Conservation (phyloP, 2,329 filamentous ascomycete species). For the Akanthomyces dipterigenus region DNA sequence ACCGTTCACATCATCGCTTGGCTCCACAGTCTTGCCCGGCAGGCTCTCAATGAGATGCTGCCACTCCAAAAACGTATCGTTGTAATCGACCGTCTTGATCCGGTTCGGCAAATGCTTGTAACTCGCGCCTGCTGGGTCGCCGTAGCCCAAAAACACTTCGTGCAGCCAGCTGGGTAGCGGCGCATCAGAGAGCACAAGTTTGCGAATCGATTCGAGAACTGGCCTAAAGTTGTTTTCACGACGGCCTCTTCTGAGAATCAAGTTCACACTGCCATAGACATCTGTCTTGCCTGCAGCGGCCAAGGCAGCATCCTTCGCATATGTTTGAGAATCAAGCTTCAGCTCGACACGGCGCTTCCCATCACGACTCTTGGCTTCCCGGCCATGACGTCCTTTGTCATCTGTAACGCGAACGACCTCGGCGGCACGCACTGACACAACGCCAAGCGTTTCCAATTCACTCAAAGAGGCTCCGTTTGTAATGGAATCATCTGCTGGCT, state of each 20-base stretch:
- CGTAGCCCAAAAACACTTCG: slow-evolving; percentile 96
- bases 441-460: slow-evolving; percentile 55
- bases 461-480: slow-evolving; percentile 44
- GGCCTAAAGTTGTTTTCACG: slow-evolving; percentile 97
- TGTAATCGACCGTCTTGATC: slow-evolving; percentile 74
- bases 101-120: slow-evolving; percentile 78
- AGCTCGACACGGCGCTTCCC: slow-evolving; percentile 68
- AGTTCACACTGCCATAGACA: slow-evolving; percentile 77
- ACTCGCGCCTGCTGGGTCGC: slow-evolving; percentile 79
- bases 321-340: slow-evolving; percentile 72
- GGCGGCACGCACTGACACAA: slow-evolving; percentile 70
- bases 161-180: slow-evolving; percentile 87
- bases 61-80: slow-evolving; percentile 95
- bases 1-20: slow-evolving; percentile 60
- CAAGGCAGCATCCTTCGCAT: slow-evolving; percentile 66
- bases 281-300: slow-evolving; percentile 62
- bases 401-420: slow-evolving; percentile 82
- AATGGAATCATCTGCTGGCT: slow-evolving; percentile 43
- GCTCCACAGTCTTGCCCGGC: slow-evolving; percentile 80
- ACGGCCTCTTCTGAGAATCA: slow-evolving; percentile 74
- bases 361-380: slow-evolving; percentile 54
- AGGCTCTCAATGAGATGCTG: slow-evolving; percentile 86
- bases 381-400: slow-evolving; percentile 68
- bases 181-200: slow-evolving; percentile 75
- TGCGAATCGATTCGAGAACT: slow-evolving; percentile 84